phyloP scores from a whole-genome alignment of 371 early-diverging fungal genomes.

The Apophysomyces variabilis region DNA sequence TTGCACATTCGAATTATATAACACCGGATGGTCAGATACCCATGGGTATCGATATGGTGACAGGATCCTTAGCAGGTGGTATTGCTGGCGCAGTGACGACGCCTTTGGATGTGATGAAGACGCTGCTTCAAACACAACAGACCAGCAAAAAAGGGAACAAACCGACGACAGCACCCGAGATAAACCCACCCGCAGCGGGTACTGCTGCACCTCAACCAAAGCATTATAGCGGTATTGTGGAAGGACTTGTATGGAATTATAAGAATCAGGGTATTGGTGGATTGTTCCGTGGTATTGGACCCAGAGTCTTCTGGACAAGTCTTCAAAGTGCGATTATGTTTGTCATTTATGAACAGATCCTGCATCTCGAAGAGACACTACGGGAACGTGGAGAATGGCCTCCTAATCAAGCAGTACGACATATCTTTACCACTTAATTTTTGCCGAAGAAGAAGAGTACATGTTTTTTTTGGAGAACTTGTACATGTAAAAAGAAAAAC shows the following conservation, averaged over 20 bases:
- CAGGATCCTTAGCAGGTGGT: conserved; percentile 71
- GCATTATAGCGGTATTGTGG: conserved; percentile 68
- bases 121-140: conserved; percentile 68
- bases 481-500: not conserved
- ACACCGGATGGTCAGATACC: conserved; percentile 45
- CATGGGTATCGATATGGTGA: conserved; percentile 55
- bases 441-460: not conserved
- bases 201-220: conserved; percentile 31
- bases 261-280: conserved; percentile 65
- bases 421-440: not conserved
- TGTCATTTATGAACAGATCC: conserved; percentile 68
- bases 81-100: conserved; percentile 73
- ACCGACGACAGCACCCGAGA: conserved; percentile 18
- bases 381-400: conserved; percentile 48
- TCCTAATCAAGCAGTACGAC: conserved; percentile 24
- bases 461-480: not conserved
- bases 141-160: conserved; percentile 36
- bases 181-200: conserved; percentile 21
- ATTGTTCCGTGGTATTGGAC: conserved; percentile 69
- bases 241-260: conserved; percentile 67
- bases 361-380: conserved; percentile 48
- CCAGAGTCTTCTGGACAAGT: conserved; percentile 70
- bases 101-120: conserved; percentile 74
- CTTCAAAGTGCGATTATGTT: conserved; percentile 74
- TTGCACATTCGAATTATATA: conserved; percentile 37